Percentiles rank a stretch among this genome's conserved stretches.
Evolutionary conservation across 2,329 filamentous ascomycete species (phyloP).

Genomic region (Aspergillus brunneoviolaceus): DNA sequence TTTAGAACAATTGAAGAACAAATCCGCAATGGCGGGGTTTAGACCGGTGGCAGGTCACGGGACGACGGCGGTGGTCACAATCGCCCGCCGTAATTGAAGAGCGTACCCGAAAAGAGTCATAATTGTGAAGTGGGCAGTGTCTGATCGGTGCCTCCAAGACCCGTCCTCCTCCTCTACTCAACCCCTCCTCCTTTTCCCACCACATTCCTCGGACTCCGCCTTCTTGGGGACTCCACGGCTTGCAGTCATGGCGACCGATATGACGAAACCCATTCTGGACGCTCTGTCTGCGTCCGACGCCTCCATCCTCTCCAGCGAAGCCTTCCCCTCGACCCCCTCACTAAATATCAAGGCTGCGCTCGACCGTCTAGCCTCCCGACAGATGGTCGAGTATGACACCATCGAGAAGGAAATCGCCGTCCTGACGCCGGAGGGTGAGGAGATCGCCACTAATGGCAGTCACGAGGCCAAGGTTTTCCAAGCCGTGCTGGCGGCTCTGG

Average conservation of each 20-base stretch:
- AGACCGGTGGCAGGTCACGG: slow-evolving; percentile 17
- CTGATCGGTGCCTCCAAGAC: slow-evolving; percentile 15
- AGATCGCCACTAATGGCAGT: slow-evolving; percentile 71
- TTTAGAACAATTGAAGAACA: neutral
- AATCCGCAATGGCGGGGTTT: slow-evolving; percentile 18
- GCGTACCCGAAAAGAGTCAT: slow-evolving; percentile 34
- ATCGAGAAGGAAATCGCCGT: slow-evolving; percentile 74
- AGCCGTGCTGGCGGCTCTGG: slow-evolving; percentile 67
- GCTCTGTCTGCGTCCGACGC: slow-evolving; percentile 61
- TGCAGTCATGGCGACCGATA: slow-evolving; percentile 52
- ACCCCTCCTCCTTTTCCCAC: slow-evolving; percentile 1
- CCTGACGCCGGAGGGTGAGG: slow-evolving; percentile 72
- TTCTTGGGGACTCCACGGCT: slow-evolving; percentile 24
- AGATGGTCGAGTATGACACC: slow-evolving; percentile 84
- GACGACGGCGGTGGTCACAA: slow-evolving; percentile 24
- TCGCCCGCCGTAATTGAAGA: slow-evolving; percentile 25
- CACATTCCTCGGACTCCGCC: slow-evolving; percentile 14
- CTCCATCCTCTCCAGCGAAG: slow-evolving; percentile 66
- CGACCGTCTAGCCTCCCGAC: slow-evolving; percentile 78
- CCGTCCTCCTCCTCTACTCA: slow-evolving; percentile 5
- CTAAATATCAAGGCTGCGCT: slow-evolving; percentile 79
- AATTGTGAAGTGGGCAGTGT: slow-evolving; percentile 30
- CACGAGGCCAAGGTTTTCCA: slow-evolving; percentile 83
- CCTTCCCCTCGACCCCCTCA: slow-evolving; percentile 66
- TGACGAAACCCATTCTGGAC: slow-evolving; percentile 65